A percentile compares a stretch with the other conserved stretches of the same genome.
phyloP scores from a whole-genome alignment of 768 basidiomycete species.

The Phanerodontia chrysosporium region DNA sequence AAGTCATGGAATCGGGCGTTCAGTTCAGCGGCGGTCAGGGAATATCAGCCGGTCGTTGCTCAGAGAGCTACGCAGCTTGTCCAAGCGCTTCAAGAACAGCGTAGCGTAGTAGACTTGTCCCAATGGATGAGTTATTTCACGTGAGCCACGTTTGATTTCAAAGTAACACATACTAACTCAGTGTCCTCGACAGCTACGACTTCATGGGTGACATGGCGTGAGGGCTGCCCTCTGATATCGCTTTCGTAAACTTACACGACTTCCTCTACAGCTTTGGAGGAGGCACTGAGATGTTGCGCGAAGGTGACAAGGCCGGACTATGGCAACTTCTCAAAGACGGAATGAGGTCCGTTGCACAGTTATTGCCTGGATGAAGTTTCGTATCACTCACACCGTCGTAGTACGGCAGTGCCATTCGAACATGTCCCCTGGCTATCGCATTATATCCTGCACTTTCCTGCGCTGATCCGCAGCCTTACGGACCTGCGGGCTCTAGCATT shows the following conservation, averaged over 20 bases:
- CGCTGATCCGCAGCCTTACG: slow-evolving; percentile 16
- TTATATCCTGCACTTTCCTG: slow-evolving; percentile 2
- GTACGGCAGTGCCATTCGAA: slow-evolving; percentile 7
- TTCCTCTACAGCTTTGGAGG: slow-evolving; percentile 30
- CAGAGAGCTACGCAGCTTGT: slow-evolving; percentile 21
- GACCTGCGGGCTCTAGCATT: slow-evolving; percentile 16
- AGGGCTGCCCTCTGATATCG: background rate
- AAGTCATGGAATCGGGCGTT: slow-evolving; percentile 42
- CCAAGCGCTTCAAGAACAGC: background rate
- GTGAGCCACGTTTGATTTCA: slow-evolving; percentile 17
- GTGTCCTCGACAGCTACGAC: slow-evolving; percentile 3
- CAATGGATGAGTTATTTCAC: slow-evolving; percentile 34
- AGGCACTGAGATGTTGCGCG: slow-evolving; percentile 33
- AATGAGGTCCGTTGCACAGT: slow-evolving; percentile 22
- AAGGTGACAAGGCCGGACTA: slow-evolving; percentile 31
- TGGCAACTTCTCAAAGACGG: slow-evolving; percentile 26
- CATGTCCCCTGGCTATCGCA: slow-evolving; percentile 12
- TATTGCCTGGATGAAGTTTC: background rate
- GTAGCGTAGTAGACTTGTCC: slow-evolving; percentile 26
- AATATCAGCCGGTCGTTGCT: slow-evolving; percentile 36
- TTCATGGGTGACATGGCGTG: slow-evolving; percentile 13
- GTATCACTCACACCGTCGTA: background rate
- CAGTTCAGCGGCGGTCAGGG: slow-evolving; percentile 36
- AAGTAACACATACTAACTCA: too few species aligned
- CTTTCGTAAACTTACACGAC: background rate